phyloP scores from a whole-genome alignment of 768 basidiomycete species.

The Mycena vitilis region DNA sequence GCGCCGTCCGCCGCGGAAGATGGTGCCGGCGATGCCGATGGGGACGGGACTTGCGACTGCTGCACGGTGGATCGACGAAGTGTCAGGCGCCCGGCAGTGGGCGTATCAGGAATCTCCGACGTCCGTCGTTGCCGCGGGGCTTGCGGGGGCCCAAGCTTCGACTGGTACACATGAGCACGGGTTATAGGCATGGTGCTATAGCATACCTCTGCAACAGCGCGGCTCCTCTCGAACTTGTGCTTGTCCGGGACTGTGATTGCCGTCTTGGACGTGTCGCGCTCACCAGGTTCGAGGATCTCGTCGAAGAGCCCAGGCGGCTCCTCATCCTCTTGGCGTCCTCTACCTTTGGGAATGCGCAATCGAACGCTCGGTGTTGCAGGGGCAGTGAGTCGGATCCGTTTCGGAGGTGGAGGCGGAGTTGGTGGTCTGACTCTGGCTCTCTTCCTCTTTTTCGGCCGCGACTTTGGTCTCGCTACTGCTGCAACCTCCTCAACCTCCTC shows the following conservation, averaged over 20 bases:
- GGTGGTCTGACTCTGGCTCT: conserved; percentile 37
- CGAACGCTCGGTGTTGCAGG: conserved; percentile 60
- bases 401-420: conserved; percentile 48
- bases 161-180: conserved; percentile 23
- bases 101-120: conserved; percentile 38
- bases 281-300: conserved; percentile 74
- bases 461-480: conserved; percentile 29
- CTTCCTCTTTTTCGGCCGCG: conserved; percentile 40
- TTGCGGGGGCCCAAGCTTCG: conserved; percentile 59
- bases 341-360: conserved; percentile 68
- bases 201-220: conserved; percentile 79
- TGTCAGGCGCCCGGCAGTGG: conserved; percentile 58
- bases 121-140: conserved; percentile 45
- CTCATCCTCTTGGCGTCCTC: conserved; percentile 77
- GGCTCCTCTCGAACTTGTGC: conserved; percentile 77
- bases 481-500: conserved; percentile 40
- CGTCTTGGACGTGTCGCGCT: conserved; percentile 82
- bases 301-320: conserved; percentile 79
- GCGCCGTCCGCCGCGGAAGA: conserved; percentile 52
- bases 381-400: conserved; percentile 61
- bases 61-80: conserved; percentile 69
- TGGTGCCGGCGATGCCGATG: conserved; percentile 53
- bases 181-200: conserved; percentile 22
- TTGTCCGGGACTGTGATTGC: conserved; percentile 71
- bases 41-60: conserved; percentile 49